Evolutionary conservation across 306 rosid species (phyloP), one percentile per base, ranked within the genome.

Genomic region (Dicorynia guianensis): DNA sequence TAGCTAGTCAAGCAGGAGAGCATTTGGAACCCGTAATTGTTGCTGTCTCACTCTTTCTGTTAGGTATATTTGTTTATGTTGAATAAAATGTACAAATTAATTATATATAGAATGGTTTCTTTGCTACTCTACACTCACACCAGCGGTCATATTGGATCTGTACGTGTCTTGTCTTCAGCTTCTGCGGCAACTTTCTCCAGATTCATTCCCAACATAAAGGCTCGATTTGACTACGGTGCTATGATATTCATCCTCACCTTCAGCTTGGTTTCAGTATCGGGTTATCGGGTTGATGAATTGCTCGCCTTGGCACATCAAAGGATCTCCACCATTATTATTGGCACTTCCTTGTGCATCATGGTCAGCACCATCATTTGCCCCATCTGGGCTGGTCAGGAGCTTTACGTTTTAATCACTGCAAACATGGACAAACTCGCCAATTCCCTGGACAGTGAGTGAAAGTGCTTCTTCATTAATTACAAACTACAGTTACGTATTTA

Each of bases 381-480:
- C 67, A 54, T 92, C n/a, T 95, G 97, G 99, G 97, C 99, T 39
- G 97, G 99, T 72, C 67, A 67, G 44, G 93, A 95, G 70, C 99
- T 92, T 67, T 50, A 70, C 59, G 48, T 25, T 75, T 81, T 89
- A n/a, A 80, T 78, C 69, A 79, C 81, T 4, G 56, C 76, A 2
- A 92, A 95, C 72, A 82, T 95, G 76, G 93, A 95, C 84, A 95
- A 92, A 42, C 84, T 92, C 4, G 89, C 95, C 19, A 66, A 77
- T 69, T 89, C 97, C 71, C 49, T 95, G 13, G 84, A 92, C 69
- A 86, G 98, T 93, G 66, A 71, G 72, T n/a, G n/a, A n/a, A n/a
- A n/a, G n/a, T 69, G 30, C 18, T 48, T 44, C 30, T 25, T 25
- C 30, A 25, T 25, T 25, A 25, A 4, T 4, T 59, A 34, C 54